phyloP scores from a whole-genome alignment of 805 yeast genomes.

The Metschnikowia peoriensis region DNA sequence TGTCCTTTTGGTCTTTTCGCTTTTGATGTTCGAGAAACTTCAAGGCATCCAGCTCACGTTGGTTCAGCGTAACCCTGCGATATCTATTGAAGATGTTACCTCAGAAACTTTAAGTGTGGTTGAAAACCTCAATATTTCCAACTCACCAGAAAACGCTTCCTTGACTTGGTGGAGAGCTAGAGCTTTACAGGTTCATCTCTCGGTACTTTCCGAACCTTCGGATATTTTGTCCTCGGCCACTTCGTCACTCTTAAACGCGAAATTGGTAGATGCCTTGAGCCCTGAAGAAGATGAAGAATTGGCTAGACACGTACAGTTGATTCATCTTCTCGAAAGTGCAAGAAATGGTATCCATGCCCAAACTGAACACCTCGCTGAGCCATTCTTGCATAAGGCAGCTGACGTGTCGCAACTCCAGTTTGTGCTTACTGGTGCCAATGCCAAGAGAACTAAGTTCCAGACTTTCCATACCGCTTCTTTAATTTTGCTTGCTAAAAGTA shows the following conservation, averaged over 20 bases:
- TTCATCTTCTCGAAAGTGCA: constrained; percentile 65
- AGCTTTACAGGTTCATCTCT: constrained; percentile 60
- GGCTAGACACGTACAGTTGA: constrained; percentile 39
- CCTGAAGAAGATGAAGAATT: constrained; percentile 29
- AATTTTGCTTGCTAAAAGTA: constrained; percentile 67
- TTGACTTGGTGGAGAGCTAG: constrained; percentile 77
- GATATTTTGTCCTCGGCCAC: constrained; percentile 46
- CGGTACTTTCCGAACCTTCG: constrained; percentile 63
- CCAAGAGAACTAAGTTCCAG: constrained; percentile 84
- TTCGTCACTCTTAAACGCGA: constrained; percentile 36
- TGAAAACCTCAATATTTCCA: constrained; percentile 6
- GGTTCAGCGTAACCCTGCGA: constrained; percentile 28
- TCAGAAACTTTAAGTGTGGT: constrained; percentile 13
- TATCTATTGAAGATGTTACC: constrained; percentile 27
- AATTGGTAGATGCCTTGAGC: constrained; percentile 27
- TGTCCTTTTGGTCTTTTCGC: constrained; percentile 29
- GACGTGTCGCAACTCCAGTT: constrained; percentile 58
- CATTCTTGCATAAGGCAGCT: constrained; percentile 54
- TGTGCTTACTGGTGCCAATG: constrained; percentile 82
- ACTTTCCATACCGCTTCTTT: constrained; percentile 67
- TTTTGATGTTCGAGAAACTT: constrained; percentile 37
- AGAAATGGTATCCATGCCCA: constrained; percentile 60
- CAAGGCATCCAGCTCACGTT: constrained; percentile 45
- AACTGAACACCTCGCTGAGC: constrained; percentile 59
- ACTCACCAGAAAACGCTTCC: constrained; percentile 44